Conservation (phyloP, 352 stramenopile species). For the Phytophthora pisi region DNA sequence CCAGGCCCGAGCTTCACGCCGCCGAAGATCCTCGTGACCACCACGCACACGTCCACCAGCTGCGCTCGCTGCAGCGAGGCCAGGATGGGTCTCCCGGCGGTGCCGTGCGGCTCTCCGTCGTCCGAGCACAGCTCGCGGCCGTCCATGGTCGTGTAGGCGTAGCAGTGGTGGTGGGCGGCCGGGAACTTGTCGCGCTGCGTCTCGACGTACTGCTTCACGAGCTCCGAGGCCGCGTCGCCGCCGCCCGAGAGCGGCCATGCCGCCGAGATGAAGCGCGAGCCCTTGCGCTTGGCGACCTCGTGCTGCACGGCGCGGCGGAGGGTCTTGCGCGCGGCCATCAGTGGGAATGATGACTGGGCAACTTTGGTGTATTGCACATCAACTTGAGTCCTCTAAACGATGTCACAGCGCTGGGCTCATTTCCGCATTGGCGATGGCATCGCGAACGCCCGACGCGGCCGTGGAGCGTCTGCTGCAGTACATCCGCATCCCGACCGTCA, state of each 20-base stretch:
- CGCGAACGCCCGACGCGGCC: conserved; percentile 2
- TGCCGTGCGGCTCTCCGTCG: conserved; percentile 79
- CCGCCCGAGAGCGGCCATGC: conserved; percentile 50
- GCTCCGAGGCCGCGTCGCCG: conserved; percentile 33
- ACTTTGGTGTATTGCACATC: conserved; percentile 7
- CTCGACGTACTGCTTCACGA: conserved; percentile 57
- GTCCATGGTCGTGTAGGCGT: conserved; percentile 62
- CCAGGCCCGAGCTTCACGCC: conserved; percentile 75
- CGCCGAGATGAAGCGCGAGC: conserved; percentile 80
- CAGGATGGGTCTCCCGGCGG: conserved; percentile 71
- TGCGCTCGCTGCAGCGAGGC: conserved; percentile 57
- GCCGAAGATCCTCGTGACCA: conserved; percentile 79
- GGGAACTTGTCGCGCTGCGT: conserved; percentile 53
- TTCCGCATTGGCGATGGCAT: conserved; percentile 15
- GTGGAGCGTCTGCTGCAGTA: conserved; percentile 77
- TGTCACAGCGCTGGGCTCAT: neutral
- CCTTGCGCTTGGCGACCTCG: conserved; percentile 84
- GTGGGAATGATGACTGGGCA: conserved; percentile 14
- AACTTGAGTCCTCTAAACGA: neutral
- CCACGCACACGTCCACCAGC: conserved; percentile 73
- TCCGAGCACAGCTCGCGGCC: conserved; percentile 69
- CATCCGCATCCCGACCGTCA: conserved; percentile 79
- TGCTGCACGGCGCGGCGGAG: conserved; percentile 63
- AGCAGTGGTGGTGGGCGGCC: conserved; percentile 76
- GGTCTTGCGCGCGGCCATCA: conserved; percentile 39